Percentiles rank a stretch among this genome's conserved stretches.
Conservation (phyloP, 139 green algal genomes). For the Tetradesmus lagerheimii region DNA sequence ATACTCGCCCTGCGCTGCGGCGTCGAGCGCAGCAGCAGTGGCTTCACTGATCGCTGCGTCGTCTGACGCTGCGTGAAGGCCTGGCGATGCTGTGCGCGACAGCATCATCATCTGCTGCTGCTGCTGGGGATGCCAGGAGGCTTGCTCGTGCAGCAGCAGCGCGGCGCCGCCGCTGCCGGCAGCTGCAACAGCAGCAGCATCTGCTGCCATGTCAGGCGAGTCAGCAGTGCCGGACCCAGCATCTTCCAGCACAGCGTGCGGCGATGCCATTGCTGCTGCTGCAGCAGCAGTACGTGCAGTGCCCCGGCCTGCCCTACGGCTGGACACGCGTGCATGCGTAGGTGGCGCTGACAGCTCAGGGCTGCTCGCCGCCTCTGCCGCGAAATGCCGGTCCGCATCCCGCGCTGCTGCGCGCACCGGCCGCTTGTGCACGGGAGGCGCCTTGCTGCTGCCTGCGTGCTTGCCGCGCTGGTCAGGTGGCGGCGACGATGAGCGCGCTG, state of each 20-base stretch:
- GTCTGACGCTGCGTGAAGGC: neutral
- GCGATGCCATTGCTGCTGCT: neutral
- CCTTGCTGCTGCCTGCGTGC: neutral
- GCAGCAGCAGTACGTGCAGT: neutral
- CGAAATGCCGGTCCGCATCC: neutral
- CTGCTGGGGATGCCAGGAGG: neutral
- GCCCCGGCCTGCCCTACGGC: neutral
- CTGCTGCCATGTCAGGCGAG: neutral
- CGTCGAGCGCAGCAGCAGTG: neutral
- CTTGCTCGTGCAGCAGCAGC: neutral
- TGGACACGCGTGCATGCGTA: no score
- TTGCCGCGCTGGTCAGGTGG: neutral
- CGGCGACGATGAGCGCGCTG: neutral
- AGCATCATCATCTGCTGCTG: constrained; percentile 11
- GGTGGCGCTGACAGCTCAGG: neutral
- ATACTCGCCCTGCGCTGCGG: neutral
- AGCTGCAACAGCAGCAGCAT: neutral
- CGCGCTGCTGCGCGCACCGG: neutral
- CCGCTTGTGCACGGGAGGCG: neutral
- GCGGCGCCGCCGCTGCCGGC: neutral
- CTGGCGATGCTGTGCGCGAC: neutral
- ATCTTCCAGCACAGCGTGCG: neutral
- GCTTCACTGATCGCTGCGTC: neutral
- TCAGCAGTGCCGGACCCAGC: neutral
- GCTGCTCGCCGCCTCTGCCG: neutral